phyloP scores from a whole-genome alignment of 202 grass and related monocot genomes.

The Zizania palustris region DNA sequence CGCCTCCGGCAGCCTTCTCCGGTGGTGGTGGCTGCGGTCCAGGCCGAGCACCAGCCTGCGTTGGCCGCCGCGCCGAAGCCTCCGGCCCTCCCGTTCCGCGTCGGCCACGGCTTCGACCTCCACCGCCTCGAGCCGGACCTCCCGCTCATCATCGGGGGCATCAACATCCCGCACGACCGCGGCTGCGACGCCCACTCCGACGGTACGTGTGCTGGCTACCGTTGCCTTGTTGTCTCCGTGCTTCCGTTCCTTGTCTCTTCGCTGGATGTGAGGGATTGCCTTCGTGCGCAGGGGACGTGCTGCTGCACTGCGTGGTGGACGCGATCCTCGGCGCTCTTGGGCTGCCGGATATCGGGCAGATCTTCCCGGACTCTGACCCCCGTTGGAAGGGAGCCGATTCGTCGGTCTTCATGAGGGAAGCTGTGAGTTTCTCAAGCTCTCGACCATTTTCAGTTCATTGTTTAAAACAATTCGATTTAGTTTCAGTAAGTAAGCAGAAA shows the following conservation, averaged over 20 bases:
- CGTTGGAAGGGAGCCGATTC: slow-evolving; percentile 92
- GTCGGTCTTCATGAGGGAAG: slow-evolving; percentile 88
- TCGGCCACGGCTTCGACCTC: slow-evolving; percentile 96
- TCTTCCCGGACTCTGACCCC: slow-evolving; percentile 94
- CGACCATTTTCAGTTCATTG: background rate
- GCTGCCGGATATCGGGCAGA: slow-evolving; percentile 96
- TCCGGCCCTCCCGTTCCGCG: slow-evolving; percentile 81
- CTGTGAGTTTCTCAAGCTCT: slow-evolving; percentile 59
- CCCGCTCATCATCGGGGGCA: slow-evolving; percentile 92
- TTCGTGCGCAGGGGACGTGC: slow-evolving; percentile 72
- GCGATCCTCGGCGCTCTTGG: slow-evolving; percentile 94
- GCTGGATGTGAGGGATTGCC: slow-evolving; percentile 11
- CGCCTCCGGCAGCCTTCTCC: slow-evolving; percentile 34
- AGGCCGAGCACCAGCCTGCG: slow-evolving; percentile 67
- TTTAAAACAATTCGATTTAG: background rate
- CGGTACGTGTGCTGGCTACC: slow-evolving; percentile 42
- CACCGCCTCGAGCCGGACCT: slow-evolving; percentile 91
- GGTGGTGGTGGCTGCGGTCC: slow-evolving; percentile 50
- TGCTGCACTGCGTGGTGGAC: slow-evolving; percentile 99
- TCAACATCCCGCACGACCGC: slow-evolving; percentile 90
- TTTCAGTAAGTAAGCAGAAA: slow-evolving; percentile 10
- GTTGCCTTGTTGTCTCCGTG: background rate
- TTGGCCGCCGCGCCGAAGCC: slow-evolving; percentile 55
- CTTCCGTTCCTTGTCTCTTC: slow-evolving; percentile 17
- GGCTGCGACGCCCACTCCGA: slow-evolving; percentile 98